A percentile compares a stretch with the other conserved stretches of the same genome.
Conservation (phyloP, 768 basidiomycete genomes). For the Favolaschia claudopus region DNA sequence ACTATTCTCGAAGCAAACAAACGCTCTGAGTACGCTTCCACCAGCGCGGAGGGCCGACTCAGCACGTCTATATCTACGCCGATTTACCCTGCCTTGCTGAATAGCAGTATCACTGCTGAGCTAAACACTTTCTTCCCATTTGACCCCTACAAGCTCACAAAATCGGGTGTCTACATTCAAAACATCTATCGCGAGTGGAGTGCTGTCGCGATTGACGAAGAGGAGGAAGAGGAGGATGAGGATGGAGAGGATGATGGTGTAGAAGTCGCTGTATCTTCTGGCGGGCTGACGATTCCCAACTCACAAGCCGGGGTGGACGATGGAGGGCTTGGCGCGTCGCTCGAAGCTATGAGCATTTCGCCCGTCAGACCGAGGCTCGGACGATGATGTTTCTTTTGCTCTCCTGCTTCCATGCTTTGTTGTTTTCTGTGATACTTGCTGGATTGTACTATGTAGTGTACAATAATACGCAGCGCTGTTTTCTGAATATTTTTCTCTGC, state of each 20-base stretch:
- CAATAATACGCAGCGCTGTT: too few species aligned
- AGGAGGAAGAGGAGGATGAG: slow-evolving; percentile 34
- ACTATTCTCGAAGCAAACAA: slow-evolving; percentile 91
- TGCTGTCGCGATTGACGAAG: slow-evolving; percentile 78
- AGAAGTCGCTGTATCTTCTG: neutral
- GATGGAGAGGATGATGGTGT: slow-evolving; percentile 4
- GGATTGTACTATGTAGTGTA: too few species aligned
- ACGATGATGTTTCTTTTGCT: slow-evolving; percentile 26
- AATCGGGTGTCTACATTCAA: slow-evolving; percentile 79
- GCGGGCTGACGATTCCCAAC: slow-evolving; percentile 3
- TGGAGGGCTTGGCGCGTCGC: slow-evolving; percentile 68
- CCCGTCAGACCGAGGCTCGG: slow-evolving; percentile 48
- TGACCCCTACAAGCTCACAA: slow-evolving; percentile 92
- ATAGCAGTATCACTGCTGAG: slow-evolving; percentile 61
- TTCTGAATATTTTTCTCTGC: too few species aligned
- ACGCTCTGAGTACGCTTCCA: slow-evolving; percentile 60
- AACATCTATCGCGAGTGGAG: slow-evolving; percentile 91
- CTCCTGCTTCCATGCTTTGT: too few species aligned
- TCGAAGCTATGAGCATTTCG: slow-evolving; percentile 88
- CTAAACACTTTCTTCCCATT: slow-evolving; percentile 98
- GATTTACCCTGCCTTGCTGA: slow-evolving; percentile 37
- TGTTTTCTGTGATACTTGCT: too few species aligned
- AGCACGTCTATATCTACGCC: slow-evolving; percentile 19
- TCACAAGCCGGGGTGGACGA: slow-evolving; percentile 39
- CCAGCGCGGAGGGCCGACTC: slow-evolving; percentile 27